Percentiles rank a stretch among this genome's conserved stretches.
Conservation (phyloP, 768 basidiomycete genomes). For the Lactarius indigo region DNA sequence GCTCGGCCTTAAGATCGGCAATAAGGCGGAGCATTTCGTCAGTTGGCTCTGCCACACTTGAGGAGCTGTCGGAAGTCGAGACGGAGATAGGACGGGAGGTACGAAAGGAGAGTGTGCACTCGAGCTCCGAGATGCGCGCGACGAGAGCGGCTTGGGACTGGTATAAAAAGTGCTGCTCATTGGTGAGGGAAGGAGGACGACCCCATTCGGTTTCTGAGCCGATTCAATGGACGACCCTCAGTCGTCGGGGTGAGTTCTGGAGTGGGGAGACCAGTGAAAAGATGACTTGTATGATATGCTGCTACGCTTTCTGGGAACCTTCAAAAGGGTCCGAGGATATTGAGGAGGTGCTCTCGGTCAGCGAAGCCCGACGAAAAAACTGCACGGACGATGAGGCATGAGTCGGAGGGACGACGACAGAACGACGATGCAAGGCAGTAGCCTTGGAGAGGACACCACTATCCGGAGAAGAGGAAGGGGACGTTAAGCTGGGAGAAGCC, state of each 20-base stretch:
- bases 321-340: conserved; percentile 35
- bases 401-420: conserved; percentile 34
- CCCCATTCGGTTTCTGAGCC: conserved; percentile 33
- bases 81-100: conserved; percentile 42
- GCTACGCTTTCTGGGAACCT: conserved; percentile 47
- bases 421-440: conserved; percentile 32
- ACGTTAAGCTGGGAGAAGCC: conserved; percentile 24
- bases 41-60: conserved; percentile 46
- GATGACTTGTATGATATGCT: conserved; percentile 71
- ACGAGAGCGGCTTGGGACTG: conserved; percentile 81
- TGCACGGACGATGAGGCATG: conserved; percentile 31
- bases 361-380: conserved; percentile 35
- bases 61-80: conserved; percentile 44
- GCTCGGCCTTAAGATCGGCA: conserved; percentile 78
- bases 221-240: conserved; percentile 40
- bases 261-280: conserved; percentile 55
- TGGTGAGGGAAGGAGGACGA: conserved; percentile 30
- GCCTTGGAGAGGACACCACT: conserved; percentile 8
- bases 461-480: conserved; percentile 16
- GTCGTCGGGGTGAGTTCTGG: conserved; percentile 72
- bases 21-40: conserved; percentile 79
- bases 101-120: conserved; percentile 57
- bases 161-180: conserved; percentile 83
- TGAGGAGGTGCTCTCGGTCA: conserved; percentile 30
- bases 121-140: conserved; percentile 77